Base-by-base conservation (phyloP, 2,329 filamentous ascomycete species). In the Neofusicoccum parvum region DNA sequence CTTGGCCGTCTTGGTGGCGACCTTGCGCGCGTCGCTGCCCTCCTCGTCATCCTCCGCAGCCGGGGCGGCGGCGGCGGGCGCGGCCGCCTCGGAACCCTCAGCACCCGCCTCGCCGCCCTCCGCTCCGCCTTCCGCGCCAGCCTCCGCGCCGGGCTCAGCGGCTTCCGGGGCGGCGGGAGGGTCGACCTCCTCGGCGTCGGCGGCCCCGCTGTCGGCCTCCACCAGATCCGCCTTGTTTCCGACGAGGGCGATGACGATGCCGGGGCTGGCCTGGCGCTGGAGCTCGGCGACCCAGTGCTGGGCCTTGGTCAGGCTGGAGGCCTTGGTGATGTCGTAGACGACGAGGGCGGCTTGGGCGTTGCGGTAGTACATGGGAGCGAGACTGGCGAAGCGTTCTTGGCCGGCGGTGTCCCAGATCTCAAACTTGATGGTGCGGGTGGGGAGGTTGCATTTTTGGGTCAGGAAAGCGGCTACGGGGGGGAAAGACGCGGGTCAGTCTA, bases 351-450 rank as follows among this genome's bases (percentile, higher is more conserved):
- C 93, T 82, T 98, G 94, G 60, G 95, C 95, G 78, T 99, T 98
- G 80, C 94, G 93, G 85, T 98, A 98, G 86, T 99, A 99, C 95
- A 98, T 98, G 73, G 94, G 95, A 62, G 95, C 95, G 67, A 98
- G 88, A 60, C 92, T 96, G 72, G 94, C 94, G 77, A 98, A 99
- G 69, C 94, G 92, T 83, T 99, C 94, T 81, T 99, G 94, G 76
- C 94, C 94, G 49, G 95, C 94, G 15, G 94, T 98, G 83, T 99
- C 94, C 94, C 94, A 99, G 75, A 99, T 98, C 70, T 84, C 82
- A 70, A 84, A 84, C 70, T 80, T 83, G 75, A 84, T 83, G 66
- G 92, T 97, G 77, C 94, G 88, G 73, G 90, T 93, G 39, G 94
- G 94, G 48, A 98, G 90, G 75, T 92, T 95, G 84, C 94, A 97